These are phyloP conservation scores for Alternaria sp. DNA, from an alignment of 2,329 filamentous ascomycete genomes.

Conservation along the genomic window DNA sequence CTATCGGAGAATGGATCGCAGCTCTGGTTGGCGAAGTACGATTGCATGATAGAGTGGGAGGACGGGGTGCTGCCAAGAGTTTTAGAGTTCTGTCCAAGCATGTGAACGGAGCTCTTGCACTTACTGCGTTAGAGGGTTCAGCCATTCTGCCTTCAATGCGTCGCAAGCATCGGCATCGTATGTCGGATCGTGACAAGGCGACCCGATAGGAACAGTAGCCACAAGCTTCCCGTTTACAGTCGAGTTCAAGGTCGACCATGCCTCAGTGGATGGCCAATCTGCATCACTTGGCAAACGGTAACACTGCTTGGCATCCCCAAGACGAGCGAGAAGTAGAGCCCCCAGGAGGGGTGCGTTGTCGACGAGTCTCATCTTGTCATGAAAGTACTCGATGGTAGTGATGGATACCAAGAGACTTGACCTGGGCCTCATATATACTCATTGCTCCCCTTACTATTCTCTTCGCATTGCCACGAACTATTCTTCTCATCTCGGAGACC, in stretches of 20 bases:
- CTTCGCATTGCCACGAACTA: slow-evolving; percentile 8
- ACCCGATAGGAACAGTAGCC: slow-evolving; percentile 51
- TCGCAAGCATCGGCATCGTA: slow-evolving; percentile 29
- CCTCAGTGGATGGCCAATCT: slow-evolving; percentile 46
- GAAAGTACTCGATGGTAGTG: neutral
- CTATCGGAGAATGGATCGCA: slow-evolving; percentile 25
- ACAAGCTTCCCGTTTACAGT: slow-evolving; percentile 52
- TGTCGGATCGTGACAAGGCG: slow-evolving; percentile 45
- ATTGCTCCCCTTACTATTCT: slow-evolving; percentile 3
- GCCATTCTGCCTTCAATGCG: slow-evolving; percentile 27
- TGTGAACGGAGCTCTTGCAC: slow-evolving; percentile 19
- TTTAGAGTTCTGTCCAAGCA: slow-evolving; percentile 8
- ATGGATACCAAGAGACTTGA: neutral
- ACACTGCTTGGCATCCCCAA: slow-evolving; percentile 9
- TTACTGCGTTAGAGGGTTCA: slow-evolving; percentile 24
- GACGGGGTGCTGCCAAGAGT: slow-evolving; percentile 12
- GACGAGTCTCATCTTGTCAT: slow-evolving; percentile 15
- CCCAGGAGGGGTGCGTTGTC: slow-evolving; percentile 9
- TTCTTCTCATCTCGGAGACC: slow-evolving; percentile 12
- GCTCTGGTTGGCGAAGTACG: slow-evolving; percentile 23
- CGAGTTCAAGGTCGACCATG: slow-evolving; percentile 49
- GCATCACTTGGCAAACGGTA: slow-evolving; percentile 42
- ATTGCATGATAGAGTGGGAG: slow-evolving; percentile 20
- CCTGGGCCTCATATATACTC: slow-evolving; percentile 11
- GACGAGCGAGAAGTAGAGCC: slow-evolving; percentile 6